Percentiles rank a stretch among this genome's conserved stretches.
These are phyloP conservation scores for Cladosporium phlei DNA, from an alignment of 2,329 filamentous ascomycete genomes.

Conservation along the genomic window DNA sequence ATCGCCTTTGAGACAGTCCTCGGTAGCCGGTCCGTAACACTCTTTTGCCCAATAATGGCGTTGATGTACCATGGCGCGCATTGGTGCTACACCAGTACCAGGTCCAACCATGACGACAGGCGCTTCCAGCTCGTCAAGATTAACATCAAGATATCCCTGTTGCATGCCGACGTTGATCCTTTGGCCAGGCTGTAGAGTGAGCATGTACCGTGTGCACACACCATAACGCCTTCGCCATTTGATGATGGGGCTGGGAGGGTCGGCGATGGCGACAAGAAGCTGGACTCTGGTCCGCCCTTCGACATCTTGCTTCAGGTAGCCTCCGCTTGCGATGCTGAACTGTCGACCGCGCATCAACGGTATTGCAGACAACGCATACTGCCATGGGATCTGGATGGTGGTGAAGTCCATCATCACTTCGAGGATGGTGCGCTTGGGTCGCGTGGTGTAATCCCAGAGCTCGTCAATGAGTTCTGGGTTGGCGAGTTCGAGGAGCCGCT, in stretches of 20 bases:
- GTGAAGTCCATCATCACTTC: constrained; percentile 90
- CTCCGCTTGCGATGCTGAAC: constrained; percentile 85
- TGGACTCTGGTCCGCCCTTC: constrained; percentile 27
- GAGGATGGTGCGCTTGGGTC: constrained; percentile 82
- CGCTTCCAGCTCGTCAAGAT: constrained; percentile 41
- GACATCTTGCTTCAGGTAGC: constrained; percentile 33
- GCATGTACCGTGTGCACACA: constrained; percentile 83
- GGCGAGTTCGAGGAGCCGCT: constrained; percentile 78
- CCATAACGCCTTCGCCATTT: constrained; percentile 86
- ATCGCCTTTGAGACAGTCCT: constrained; percentile 27
- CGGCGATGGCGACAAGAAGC: constrained; percentile 33
- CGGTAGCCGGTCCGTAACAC: neutral
- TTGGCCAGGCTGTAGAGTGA: constrained; percentile 56
- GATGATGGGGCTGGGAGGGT: constrained; percentile 60
- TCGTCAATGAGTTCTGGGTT: constrained; percentile 78
- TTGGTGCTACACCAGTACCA: constrained; percentile 81
- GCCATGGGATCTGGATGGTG: constrained; percentile 73
- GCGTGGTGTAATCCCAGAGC: constrained; percentile 90
- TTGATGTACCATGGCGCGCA: constrained; percentile 75
- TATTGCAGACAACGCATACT: constrained; percentile 66
- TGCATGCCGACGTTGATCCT: constrained; percentile 56
- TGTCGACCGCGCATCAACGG: constrained; percentile 82
- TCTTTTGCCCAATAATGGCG: constrained; percentile 45
- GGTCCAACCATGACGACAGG: constrained; percentile 76
- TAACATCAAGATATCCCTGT: constrained; percentile 49